Evolutionary conservation across 208 protist genomes (phyloP).

Genomic region (Vickermania ingenoplastis): DNA sequence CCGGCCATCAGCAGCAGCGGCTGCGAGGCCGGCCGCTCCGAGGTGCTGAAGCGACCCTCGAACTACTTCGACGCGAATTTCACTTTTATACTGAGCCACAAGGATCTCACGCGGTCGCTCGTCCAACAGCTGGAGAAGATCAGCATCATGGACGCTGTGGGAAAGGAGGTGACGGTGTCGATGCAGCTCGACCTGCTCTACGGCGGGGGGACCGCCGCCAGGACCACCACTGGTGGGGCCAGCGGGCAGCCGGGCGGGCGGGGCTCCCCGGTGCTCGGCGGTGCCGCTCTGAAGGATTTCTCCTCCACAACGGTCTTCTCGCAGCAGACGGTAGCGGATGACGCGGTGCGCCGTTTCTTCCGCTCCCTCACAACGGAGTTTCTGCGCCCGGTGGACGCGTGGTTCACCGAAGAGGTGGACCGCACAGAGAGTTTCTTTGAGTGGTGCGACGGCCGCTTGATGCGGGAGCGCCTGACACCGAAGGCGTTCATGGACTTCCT

Average conservation of each 20-base stretch:
- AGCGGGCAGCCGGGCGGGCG: too few species aligned
- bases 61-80: conserved; percentile 70
- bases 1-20: neutral
- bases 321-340: conserved; percentile 66
- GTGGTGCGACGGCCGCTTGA: conserved; percentile 40
- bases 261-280: too few species aligned
- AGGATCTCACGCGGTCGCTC: conserved; percentile 41
- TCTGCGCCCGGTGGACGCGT: conserved; percentile 53
- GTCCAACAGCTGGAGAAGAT: conserved; percentile 59
- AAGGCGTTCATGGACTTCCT: conserved; percentile 68
- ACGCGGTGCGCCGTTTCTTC: conserved; percentile 80
- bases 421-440: conserved; percentile 38
- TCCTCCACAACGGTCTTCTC: conserved; percentile 22
- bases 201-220: conserved; percentile 2
- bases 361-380: conserved; percentile 79
- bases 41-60: conserved; percentile 26
- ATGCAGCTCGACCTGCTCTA: conserved; percentile 41
- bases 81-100: conserved; percentile 62
- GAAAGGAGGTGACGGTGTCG: conserved; percentile 35
- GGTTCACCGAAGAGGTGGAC: conserved; percentile 37
- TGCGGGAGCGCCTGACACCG: conserved; percentile 23
- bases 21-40: conserved; percentile 11
- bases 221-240: neutral
- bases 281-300: neutral
- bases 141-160: conserved; percentile 38